Conservation (phyloP, 1,139 yeast species). For the Zygoascus meyerae region DNA sequence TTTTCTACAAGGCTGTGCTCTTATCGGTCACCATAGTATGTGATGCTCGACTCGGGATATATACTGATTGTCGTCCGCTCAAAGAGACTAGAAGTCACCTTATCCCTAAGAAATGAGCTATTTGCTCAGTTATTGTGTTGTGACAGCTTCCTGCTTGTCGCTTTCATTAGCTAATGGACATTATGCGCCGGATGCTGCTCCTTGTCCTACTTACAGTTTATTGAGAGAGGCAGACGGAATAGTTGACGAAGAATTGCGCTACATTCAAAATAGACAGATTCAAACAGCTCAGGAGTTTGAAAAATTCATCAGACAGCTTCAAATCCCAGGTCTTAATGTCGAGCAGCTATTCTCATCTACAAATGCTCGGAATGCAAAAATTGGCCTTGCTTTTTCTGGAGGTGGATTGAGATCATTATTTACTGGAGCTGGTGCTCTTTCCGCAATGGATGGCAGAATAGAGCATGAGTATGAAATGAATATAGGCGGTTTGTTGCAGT, state of each 20-base stretch:
- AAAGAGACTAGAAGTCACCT: too few relatives aligned
- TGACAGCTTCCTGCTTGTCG: too few relatives aligned
- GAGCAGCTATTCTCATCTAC: slow-evolving; percentile 23
- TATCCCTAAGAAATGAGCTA: too few relatives aligned
- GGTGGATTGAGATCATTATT: slow-evolving; percentile 71
- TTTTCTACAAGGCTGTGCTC: too few relatives aligned
- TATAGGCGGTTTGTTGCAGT: slow-evolving; percentile 67
- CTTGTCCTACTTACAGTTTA: slow-evolving; percentile 16
- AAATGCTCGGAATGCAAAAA: slow-evolving; percentile 20
- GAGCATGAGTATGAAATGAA: slow-evolving; percentile 36
- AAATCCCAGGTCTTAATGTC: slow-evolving; percentile 32
- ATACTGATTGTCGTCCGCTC: too few relatives aligned
- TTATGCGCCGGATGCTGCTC: slow-evolving; percentile 18
- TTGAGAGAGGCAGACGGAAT: slow-evolving; percentile 16
- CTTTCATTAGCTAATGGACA: background rate
- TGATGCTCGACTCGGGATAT: too few relatives aligned
- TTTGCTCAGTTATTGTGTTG: too few relatives aligned
- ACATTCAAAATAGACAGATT: slow-evolving; percentile 11
- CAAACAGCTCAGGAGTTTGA: slow-evolving; percentile 12
- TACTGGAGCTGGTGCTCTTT: slow-evolving; percentile 50
- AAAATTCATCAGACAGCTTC: slow-evolving; percentile 33
- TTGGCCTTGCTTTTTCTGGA: slow-evolving; percentile 62
- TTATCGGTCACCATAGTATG: too few relatives aligned
- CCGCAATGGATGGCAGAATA: slow-evolving; percentile 22
- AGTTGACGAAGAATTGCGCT: slow-evolving; percentile 11